Evolutionary conservation across 2,329 filamentous ascomycete species (phyloP).

Genomic region (Microcyclospora pomicola): DNA sequence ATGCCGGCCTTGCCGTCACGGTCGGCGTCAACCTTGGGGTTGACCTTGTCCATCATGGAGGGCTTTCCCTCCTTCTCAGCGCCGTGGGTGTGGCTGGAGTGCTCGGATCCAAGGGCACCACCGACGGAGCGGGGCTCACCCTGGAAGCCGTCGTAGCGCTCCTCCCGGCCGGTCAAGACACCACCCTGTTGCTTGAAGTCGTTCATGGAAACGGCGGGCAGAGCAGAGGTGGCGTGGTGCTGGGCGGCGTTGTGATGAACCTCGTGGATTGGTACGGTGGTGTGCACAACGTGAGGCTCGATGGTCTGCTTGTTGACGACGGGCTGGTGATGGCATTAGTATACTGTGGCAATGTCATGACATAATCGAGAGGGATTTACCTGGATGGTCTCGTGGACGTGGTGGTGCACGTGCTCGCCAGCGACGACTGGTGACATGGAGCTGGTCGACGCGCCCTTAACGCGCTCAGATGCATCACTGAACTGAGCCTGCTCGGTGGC

Average conservation of each 20-base stretch:
- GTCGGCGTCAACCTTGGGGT: slow-evolving; percentile 40
- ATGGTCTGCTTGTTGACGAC: slow-evolving; percentile 37
- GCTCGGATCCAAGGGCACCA: slow-evolving; percentile 4
- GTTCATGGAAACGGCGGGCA: slow-evolving; percentile 49
- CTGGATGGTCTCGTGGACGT: slow-evolving; percentile 55
- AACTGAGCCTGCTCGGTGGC: slow-evolving; percentile 42
- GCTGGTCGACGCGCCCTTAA: slow-evolving; percentile 37
- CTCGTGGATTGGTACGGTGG: slow-evolving; percentile 58
- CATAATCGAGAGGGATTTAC: slow-evolving; percentile 38
- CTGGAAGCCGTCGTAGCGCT: slow-evolving; percentile 45
- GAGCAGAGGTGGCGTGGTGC: slow-evolving; percentile 49
- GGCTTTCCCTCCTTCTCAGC: slow-evolving; percentile 26
- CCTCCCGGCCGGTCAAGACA: slow-evolving; percentile 38
- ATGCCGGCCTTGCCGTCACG: slow-evolving; percentile 43
- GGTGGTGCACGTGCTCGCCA: slow-evolving; percentile 49
- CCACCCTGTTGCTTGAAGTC: slow-evolving; percentile 50
- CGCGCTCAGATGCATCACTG: slow-evolving; percentile 34
- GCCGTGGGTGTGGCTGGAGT: slow-evolving; percentile 5
- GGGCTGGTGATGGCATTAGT: neutral
- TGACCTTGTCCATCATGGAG: slow-evolving; percentile 38
- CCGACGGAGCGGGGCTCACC: slow-evolving; percentile 41
- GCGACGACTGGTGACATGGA: slow-evolving; percentile 36
- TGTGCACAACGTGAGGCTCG: slow-evolving; percentile 54
- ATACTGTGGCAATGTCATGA: neutral
- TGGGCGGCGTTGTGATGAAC: slow-evolving; percentile 53